Evolutionary conservation across 352 stramenopile species (phyloP).

Genomic region (Phytophthora sansomeana): DNA sequence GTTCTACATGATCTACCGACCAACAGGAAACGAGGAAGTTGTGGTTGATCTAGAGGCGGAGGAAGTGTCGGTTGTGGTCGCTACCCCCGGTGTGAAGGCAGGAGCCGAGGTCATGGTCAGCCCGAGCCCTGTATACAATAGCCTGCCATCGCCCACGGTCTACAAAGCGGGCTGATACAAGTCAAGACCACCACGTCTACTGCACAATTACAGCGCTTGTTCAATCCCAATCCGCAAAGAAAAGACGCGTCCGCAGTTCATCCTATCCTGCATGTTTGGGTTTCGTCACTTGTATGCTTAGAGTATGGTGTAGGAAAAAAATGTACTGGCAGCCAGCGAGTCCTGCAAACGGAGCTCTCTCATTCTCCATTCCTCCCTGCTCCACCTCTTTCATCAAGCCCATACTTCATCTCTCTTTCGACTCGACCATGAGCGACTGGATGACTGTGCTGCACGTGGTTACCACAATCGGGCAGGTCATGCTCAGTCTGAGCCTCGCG

Average conservation of each 20-base stretch:
- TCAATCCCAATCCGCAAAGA: not conserved
- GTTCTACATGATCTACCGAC: constrained; percentile 54
- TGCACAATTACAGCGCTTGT: too few relatives aligned
- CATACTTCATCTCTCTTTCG: not conserved
- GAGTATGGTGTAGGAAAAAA: not conserved
- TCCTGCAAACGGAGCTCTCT: not conserved
- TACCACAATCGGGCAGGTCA: constrained; percentile 24
- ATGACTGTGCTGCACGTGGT: constrained; percentile 21
- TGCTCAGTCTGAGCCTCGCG: constrained; percentile 27
- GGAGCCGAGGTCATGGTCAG: not conserved
- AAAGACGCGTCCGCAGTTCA: constrained; percentile 15
- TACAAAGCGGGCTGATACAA: not conserved
- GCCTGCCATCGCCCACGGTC: constrained; percentile 8
- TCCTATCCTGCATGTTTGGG: constrained; percentile 24
- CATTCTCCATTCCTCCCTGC: constrained; percentile 14
- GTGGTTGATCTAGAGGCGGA: not conserved
- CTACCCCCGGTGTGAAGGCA: not conserved
- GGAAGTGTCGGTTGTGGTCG: constrained; percentile 3
- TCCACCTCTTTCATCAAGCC: not conserved
- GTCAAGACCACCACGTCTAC: not conserved
- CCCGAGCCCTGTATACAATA: constrained; percentile 10
- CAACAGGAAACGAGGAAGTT: not conserved
- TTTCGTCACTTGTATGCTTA: constrained; percentile 10
- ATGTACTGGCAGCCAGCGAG: not conserved
- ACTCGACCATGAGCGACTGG: constrained; percentile 20